phyloP scores from a whole-genome alignment of 129 eudicot genomes.

The Flaveria sonorensis region DNA sequence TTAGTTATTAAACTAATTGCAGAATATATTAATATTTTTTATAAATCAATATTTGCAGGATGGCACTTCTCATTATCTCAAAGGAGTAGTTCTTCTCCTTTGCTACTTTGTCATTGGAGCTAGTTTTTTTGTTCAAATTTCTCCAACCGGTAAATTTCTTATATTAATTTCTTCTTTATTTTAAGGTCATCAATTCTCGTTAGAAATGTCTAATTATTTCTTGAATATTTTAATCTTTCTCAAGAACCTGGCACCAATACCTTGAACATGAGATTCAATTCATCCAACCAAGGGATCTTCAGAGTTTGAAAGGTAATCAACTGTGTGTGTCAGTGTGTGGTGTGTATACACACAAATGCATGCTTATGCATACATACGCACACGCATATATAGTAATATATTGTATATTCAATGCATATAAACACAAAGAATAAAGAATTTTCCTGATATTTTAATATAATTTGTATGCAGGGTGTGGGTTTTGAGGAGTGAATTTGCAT shows the following conservation, averaged over 20 bases:
- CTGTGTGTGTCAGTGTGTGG: background rate
- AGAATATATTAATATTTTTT: background rate
- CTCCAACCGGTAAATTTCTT: slow-evolving; percentile 41
- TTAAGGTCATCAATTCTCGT: background rate
- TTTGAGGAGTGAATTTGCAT: slow-evolving; percentile 13
- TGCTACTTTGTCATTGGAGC: slow-evolving; percentile 81
- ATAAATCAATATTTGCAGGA: slow-evolving; percentile 50
- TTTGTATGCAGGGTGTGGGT: slow-evolving; percentile 30
- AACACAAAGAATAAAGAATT: no score
- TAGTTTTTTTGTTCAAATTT: slow-evolving; percentile 52
- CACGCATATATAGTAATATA: no score
- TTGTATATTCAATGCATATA: no score
- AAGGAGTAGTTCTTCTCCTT: slow-evolving; percentile 79
- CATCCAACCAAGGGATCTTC: slow-evolving; percentile 24
- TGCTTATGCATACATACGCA: no score
- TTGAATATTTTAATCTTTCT: background rate
- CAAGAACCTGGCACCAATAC: slow-evolving; percentile 27
- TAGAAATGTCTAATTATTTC: background rate
- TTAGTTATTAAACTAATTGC: background rate
- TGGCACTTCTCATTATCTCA: slow-evolving; percentile 90
- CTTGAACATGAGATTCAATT: slow-evolving; percentile 27
- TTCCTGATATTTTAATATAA: background rate
- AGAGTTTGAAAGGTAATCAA: slow-evolving; percentile 39
- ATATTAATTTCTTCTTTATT: background rate
- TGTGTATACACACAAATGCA: no score